phyloP scores from a whole-genome alignment of 176 grass and related monocot genomes.

The Hordeum vulgare region MorexV3_pseudomolecules_assembly NC_058519.1:550509201-550509700 shows the following conservation, averaged over 20 bases:
- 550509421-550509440: conserved; percentile 87
- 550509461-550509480: conserved; percentile 71
- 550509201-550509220: background rate
- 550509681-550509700: background rate
- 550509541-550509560: conserved; percentile 67
- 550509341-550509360: background rate
- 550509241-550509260: background rate
- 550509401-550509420: conserved; percentile 57
- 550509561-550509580: conserved; percentile 79
- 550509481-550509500: conserved; percentile 76
- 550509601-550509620: background rate
- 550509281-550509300: background rate
- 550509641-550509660: conserved; percentile 23
- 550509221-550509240: background rate
- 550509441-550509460: conserved; percentile 84
- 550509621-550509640: conserved; percentile 14
- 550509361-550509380: background rate
- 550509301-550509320: background rate
- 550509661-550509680: conserved; percentile 44
- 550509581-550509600: conserved; percentile 25
- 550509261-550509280: background rate
- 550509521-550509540: conserved; percentile 72
- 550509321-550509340: background rate
- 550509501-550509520: conserved; percentile 80
- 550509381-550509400: background rate